Conservation (phyloP, 2,329 filamentous ascomycete genomes). For the Geosmithia flava region DNA sequence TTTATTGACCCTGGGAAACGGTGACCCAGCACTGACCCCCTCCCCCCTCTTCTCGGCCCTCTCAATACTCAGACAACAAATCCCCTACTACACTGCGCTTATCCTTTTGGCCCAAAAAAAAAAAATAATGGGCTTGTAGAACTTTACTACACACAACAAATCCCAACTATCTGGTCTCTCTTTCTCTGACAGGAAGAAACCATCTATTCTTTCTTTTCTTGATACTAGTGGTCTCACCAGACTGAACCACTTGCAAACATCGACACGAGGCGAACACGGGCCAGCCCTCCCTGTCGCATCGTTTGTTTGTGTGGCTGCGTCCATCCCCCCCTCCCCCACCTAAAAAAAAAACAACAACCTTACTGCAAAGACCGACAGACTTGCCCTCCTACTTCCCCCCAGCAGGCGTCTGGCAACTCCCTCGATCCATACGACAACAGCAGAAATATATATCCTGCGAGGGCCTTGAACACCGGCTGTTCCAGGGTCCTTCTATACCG, state of each 20-base stretch:
- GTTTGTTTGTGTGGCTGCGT: neutral
- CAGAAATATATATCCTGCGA: neutral
- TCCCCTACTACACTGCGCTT: neutral
- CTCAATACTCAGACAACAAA: neutral
- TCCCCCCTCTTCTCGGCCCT: neutral
- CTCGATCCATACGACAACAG: neutral
- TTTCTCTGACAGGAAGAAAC: neutral
- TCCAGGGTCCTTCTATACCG: neutral
- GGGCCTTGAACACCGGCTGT: neutral
- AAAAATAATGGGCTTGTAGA: neutral
- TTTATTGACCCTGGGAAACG: neutral
- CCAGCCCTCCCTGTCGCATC: neutral
- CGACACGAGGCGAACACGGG: neutral
- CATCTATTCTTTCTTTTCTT: neutral
- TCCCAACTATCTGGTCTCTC: neutral
- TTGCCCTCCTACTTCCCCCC: neutral
- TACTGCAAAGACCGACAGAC: neutral
- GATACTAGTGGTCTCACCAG: neutral
- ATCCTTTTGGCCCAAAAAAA: neutral
- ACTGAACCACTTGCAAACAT: neutral
- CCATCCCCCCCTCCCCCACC: conserved; percentile 3
- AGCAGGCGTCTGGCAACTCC: neutral
- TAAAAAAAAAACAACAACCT: neutral
- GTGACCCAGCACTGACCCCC: neutral
- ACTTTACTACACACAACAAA: neutral